phyloP scores from a whole-genome alignment of 1,284 basidiomycete genomes.

The Apiotrichum mycotoxinovorans region DNA sequence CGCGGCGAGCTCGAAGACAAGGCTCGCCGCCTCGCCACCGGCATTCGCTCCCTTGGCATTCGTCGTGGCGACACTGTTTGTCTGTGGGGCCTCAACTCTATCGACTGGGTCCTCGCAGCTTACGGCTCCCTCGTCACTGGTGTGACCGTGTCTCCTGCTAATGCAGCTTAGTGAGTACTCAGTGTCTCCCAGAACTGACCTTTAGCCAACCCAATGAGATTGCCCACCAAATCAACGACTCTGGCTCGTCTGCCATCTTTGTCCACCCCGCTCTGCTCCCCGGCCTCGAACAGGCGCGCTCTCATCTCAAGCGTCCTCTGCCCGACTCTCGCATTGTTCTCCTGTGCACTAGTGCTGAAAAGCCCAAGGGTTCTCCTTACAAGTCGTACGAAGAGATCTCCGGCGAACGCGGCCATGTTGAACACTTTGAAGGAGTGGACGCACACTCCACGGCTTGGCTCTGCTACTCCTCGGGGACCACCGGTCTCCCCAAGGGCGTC shows the following conservation, averaged over 20 bases:
- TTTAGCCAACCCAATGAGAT: conserved; percentile 43
- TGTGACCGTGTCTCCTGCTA: conserved; percentile 37
- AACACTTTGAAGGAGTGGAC: conserved; percentile 11
- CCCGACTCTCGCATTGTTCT: conserved; percentile 10
- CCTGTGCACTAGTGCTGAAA: conserved; percentile 5
- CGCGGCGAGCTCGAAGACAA: conserved; percentile 58
- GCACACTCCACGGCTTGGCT: conserved; percentile 39
- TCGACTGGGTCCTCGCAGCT: conserved; percentile 62
- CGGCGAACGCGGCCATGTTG: conserved; percentile 3
- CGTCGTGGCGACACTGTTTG: conserved; percentile 36
- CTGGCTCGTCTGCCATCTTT: conserved; percentile 58
- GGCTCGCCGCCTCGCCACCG: conserved; percentile 58
- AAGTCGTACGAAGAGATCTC: conserved; percentile 11
- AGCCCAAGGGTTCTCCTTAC: conserved; percentile 9
- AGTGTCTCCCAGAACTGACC: conserved; percentile 10
- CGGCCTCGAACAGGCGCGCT: conserved; percentile 23
- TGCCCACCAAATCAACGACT: conserved; percentile 53
- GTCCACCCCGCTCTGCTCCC: conserved; percentile 56
- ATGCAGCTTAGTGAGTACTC: conserved; percentile 32
- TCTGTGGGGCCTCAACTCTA: conserved; percentile 55
- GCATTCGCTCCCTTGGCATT: conserved; percentile 48
- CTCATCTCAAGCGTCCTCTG: conserved; percentile 7
- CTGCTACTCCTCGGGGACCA: conserved; percentile 66
- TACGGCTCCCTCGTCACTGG: conserved; percentile 54
- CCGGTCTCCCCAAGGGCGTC: conserved; percentile 48